These are phyloP conservation scores for Penicillium sp. DNA, from an alignment of 2,329 filamentous ascomycete species.

Conservation along the genomic window DNA sequence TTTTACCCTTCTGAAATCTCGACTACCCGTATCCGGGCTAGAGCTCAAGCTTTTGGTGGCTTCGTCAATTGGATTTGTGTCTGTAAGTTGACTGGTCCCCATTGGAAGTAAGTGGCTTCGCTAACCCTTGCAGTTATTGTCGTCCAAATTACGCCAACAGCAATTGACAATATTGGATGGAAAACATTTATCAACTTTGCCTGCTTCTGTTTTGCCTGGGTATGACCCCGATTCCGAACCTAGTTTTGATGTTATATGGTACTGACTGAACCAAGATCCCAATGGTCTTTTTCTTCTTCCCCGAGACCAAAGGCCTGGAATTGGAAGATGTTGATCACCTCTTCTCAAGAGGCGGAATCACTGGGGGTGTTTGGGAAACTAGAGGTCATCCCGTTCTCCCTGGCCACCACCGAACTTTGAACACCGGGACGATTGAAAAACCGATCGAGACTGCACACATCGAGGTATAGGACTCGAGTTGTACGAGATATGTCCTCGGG, in stretches of 20 bases:
- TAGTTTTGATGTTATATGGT: background rate
- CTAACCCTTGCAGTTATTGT: slow-evolving; percentile 11
- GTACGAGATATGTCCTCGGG: background rate
- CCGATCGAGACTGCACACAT: background rate
- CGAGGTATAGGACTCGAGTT: background rate
- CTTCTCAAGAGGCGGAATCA: slow-evolving; percentile 33
- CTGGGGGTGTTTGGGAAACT: slow-evolving; percentile 30
- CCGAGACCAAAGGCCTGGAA: slow-evolving; percentile 56
- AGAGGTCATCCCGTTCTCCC: slow-evolving; percentile 14
- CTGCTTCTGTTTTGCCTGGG: slow-evolving; percentile 19
- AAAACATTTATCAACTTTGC: slow-evolving; percentile 27
- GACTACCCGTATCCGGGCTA: slow-evolving; percentile 35
- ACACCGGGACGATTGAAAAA: slow-evolving; percentile 14
- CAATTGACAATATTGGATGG: slow-evolving; percentile 27
- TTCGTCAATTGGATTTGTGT: slow-evolving; percentile 33
- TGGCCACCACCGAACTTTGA: slow-evolving; percentile 13
- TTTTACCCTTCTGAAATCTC: slow-evolving; percentile 38
- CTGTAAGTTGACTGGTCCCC: slow-evolving; percentile 23
- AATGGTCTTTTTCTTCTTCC: slow-evolving; percentile 57
- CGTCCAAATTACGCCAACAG: slow-evolving; percentile 11
- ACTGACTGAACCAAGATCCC: slow-evolving; percentile 28
- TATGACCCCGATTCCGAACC: background rate
- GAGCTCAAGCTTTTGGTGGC: slow-evolving; percentile 36
- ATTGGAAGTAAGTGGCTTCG: slow-evolving; percentile 10
- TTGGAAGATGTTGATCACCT: slow-evolving; percentile 54